Conservation (phyloP, 306 rosid genomes). For the Castanea mollissima region DNA sequence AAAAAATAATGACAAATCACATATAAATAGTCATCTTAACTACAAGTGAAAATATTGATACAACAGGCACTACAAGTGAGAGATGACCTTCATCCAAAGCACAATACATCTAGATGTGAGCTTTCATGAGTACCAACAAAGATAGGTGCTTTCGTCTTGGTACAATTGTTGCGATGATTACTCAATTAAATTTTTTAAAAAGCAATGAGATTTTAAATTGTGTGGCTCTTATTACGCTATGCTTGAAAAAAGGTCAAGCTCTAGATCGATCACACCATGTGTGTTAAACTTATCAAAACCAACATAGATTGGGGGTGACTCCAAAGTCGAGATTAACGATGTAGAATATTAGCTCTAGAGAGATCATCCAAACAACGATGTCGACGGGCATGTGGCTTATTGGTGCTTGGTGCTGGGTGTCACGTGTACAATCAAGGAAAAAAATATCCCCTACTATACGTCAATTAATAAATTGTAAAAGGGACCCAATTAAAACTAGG, state of each 20-base stretch:
- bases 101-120: not conserved
- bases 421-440: not conserved
- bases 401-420: not conserved
- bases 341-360: conserved; percentile 7
- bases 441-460: not conserved
- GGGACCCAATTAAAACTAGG: no score
- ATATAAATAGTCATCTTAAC: not conserved
- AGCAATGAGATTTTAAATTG: not conserved
- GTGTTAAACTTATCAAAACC: no score
- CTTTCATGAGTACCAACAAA: not conserved
- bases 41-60: not conserved
- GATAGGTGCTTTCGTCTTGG: not conserved
- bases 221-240: not conserved
- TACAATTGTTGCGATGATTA: not conserved
- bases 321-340: no score
- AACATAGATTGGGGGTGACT: no score
- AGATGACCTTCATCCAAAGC: not conserved
- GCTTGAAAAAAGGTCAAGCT: no score
- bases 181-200: not conserved
- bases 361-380: conserved; percentile 3
- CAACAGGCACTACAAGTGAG: not conserved
- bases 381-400: not conserved
- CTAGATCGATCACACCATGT: no score
- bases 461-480: not conserved
- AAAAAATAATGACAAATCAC: not conserved